Evolutionary conservation across 2,329 filamentous ascomycete species (phyloP).

Genomic region (Fusarium lateritium): DNA sequence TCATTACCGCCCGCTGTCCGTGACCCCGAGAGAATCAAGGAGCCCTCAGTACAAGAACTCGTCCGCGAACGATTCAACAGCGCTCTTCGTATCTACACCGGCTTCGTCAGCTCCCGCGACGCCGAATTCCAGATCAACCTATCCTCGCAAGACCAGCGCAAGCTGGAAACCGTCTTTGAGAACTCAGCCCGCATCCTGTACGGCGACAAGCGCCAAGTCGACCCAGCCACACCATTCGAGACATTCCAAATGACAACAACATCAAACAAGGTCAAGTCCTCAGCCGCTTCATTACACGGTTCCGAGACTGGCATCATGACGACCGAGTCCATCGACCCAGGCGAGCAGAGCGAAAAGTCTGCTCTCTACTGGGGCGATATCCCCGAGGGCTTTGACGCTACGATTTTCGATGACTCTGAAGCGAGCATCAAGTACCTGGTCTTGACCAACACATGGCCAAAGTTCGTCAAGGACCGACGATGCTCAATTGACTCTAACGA

Average conservation of each 20-base stretch:
- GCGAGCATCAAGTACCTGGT: constrained; percentile 76
- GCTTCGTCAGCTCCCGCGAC: constrained; percentile 48
- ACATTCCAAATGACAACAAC: constrained; percentile 42
- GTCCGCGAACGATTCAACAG: constrained; percentile 71
- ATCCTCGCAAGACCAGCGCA: constrained; percentile 68
- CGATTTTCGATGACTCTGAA: constrained; percentile 73
- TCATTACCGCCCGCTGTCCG: constrained; percentile 48
- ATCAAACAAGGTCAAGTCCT: constrained; percentile 43
- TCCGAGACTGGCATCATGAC: constrained; percentile 48
- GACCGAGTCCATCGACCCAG: constrained; percentile 22
- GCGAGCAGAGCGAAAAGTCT: constrained; percentile 42
- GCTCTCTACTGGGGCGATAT: constrained; percentile 61
- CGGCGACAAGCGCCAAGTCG: constrained; percentile 57
- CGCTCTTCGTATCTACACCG: constrained; percentile 60
- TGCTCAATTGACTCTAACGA: constrained; percentile 52
- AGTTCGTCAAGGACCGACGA: constrained; percentile 64
- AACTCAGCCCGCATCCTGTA: constrained; percentile 63
- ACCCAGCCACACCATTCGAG: constrained; percentile 63
- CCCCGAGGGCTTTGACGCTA: constrained; percentile 65
- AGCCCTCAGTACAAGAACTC: constrained; percentile 49
- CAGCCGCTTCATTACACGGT: constrained; percentile 32
- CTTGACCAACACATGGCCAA: constrained; percentile 78
- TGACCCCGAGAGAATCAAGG: constrained; percentile 43
- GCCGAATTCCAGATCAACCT: constrained; percentile 79
- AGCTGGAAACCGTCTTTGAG: constrained; percentile 71